Percentiles rank a stretch among this genome's conserved stretches.
Conservation (phyloP, 2,329 filamentous ascomycete genomes). For the Pseudonectria buxi region DNA sequence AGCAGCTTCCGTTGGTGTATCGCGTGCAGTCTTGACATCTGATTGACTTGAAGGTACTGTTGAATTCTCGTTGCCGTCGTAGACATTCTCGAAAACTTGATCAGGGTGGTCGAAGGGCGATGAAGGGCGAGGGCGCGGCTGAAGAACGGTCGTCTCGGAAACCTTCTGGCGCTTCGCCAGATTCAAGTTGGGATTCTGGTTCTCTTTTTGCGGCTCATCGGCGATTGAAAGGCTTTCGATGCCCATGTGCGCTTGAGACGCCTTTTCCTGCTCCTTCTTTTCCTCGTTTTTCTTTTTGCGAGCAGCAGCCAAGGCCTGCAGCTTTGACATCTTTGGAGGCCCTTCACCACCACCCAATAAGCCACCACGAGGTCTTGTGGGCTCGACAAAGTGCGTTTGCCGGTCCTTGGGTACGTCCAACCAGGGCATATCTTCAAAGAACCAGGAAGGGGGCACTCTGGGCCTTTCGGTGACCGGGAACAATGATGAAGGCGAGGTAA, state of each 20-base stretch:
- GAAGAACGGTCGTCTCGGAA: slow-evolving; percentile 1
- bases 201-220: slow-evolving; percentile 24
- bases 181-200: slow-evolving; percentile 7
- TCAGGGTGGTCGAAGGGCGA: neutral
- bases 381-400: slow-evolving; percentile 58
- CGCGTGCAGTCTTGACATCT: neutral
- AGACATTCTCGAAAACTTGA: neutral
- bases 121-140: neutral
- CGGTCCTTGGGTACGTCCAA: slow-evolving; percentile 62
- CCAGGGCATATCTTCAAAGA: slow-evolving; percentile 86
- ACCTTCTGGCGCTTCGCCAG: slow-evolving; percentile 21
- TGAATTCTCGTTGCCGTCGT: too few relatives aligned
- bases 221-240: slow-evolving; percentile 27
- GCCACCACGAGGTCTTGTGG: slow-evolving; percentile 49
- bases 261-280: slow-evolving; percentile 34
- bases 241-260: slow-evolving; percentile 19
- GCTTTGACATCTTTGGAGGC: slow-evolving; percentile 72
- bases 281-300: slow-evolving; percentile 76
- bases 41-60: neutral
- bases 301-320: slow-evolving; percentile 82
- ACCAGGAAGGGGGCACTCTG: slow-evolving; percentile 36
- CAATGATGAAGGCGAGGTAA: slow-evolving; percentile 1
- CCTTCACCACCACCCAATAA: slow-evolving; percentile 69
- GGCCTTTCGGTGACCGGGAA: slow-evolving; percentile 13
- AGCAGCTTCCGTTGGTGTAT: neutral